These are phyloP conservation scores for Venustampulla echinocandica DNA, from an alignment of 495 filamentous ascomycete genomes.

Conservation along the genomic window DNA sequence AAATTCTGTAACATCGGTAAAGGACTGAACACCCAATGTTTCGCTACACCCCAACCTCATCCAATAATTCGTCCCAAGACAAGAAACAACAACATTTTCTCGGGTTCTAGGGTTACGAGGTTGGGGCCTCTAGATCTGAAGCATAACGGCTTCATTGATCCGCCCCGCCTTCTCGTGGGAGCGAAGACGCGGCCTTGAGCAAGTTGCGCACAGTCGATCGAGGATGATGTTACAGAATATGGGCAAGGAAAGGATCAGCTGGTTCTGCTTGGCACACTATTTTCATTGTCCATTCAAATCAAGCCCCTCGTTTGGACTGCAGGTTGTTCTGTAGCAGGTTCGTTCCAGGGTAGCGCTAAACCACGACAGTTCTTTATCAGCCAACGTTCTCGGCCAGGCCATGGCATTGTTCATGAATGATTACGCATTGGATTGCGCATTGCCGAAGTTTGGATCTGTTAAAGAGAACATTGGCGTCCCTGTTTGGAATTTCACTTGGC, in stretches of 20 bases:
- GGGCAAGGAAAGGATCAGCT: background rate
- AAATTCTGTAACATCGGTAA: background rate
- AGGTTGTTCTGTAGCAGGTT: background rate
- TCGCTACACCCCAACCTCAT: background rate
- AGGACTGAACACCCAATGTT: background rate
- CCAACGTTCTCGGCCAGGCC: background rate
- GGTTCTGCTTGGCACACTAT: background rate
- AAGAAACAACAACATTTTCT: background rate
- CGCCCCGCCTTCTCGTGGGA: background rate
- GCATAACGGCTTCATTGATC: too few species aligned
- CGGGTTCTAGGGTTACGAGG: background rate
- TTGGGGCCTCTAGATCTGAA: too few species aligned
- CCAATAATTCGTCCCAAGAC: background rate
- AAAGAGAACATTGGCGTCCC: background rate
- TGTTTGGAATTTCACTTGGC: conserved; percentile 4
- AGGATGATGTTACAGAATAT: background rate
- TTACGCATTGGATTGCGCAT: background rate
- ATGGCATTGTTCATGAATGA: background rate
- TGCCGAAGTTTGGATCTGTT: background rate
- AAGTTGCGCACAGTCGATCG: conserved; percentile 1
- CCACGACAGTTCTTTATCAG: background rate
- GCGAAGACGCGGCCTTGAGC: background rate
- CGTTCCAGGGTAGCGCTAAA: background rate
- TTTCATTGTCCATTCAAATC: background rate
- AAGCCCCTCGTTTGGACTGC: background rate